These are phyloP conservation scores for Ambrosiella xylebori DNA, from an alignment of 2,329 filamentous ascomycete genomes.

Conservation along the genomic window DNA sequence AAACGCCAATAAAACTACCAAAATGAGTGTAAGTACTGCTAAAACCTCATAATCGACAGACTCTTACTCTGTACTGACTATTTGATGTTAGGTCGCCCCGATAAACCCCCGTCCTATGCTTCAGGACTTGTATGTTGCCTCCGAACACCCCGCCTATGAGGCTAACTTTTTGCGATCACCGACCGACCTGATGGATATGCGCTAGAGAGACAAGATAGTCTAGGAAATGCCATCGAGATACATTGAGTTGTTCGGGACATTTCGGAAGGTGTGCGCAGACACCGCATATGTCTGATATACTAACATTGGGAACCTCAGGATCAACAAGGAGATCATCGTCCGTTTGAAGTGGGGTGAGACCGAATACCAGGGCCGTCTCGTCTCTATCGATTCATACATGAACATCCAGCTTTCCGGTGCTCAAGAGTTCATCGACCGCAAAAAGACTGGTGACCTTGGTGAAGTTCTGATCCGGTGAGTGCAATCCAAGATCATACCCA, in stretches of 20 bases:
- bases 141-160: not conserved
- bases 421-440: constrained; percentile 80
- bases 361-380: constrained; percentile 86
- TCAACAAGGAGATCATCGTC: constrained; percentile 80
- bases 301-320: constrained; percentile 27
- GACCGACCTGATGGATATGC: too few species aligned
- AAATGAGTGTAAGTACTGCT: constrained; percentile 9
- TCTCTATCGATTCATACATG: constrained; percentile 96
- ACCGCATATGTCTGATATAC: not conserved
- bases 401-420: constrained; percentile 86
- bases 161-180: not conserved
- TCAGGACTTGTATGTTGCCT: constrained; percentile 58
- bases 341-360: constrained; percentile 96
- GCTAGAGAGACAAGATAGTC: too few species aligned
- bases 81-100: constrained; percentile 49
- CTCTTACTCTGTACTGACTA: not conserved
- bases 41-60: not conserved
- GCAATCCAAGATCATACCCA: not conserved
- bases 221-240: too few species aligned
- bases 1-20: constrained; percentile 3
- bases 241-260: not conserved
- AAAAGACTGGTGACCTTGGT: constrained; percentile 69
- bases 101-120: constrained; percentile 95
- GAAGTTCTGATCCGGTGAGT: constrained; percentile 78
- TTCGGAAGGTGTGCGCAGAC: not conserved